Conservation (phyloP, 208 protist species). For the Trypanosomatidae sp. region DNA sequence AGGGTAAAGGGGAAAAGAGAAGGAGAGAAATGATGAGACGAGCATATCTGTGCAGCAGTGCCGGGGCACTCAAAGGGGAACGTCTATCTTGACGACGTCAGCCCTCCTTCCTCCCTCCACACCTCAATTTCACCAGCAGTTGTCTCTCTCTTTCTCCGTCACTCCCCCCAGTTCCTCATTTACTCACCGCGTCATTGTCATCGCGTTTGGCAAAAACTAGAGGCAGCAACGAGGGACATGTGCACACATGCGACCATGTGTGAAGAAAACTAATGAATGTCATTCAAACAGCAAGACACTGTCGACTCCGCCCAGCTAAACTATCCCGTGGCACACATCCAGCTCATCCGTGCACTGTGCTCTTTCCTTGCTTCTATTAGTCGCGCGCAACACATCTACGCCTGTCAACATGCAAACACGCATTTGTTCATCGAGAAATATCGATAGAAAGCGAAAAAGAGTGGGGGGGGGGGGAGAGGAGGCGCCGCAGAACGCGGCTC, state of each 20-base stretch:
- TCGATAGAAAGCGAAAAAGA: background rate
- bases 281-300: background rate
- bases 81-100: background rate
- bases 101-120: background rate
- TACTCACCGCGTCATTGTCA: background rate
- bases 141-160: background rate
- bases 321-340: background rate
- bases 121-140: background rate
- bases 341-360: background rate
- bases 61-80: background rate
- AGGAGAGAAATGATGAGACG: background rate
- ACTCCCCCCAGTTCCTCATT: background rate
- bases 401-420: background rate
- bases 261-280: background rate
- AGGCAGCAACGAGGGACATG: background rate
- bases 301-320: background rate
- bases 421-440: background rate
- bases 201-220: background rate
- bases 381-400: background rate
- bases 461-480: background rate
- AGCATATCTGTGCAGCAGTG: background rate
- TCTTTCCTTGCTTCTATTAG: background rate
- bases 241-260: background rate
- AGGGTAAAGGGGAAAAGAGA: background rate
- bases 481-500: background rate